phyloP scores from a whole-genome alignment of 2,329 filamentous ascomycete genomes.

The Emydomyces testavorans region DNA sequence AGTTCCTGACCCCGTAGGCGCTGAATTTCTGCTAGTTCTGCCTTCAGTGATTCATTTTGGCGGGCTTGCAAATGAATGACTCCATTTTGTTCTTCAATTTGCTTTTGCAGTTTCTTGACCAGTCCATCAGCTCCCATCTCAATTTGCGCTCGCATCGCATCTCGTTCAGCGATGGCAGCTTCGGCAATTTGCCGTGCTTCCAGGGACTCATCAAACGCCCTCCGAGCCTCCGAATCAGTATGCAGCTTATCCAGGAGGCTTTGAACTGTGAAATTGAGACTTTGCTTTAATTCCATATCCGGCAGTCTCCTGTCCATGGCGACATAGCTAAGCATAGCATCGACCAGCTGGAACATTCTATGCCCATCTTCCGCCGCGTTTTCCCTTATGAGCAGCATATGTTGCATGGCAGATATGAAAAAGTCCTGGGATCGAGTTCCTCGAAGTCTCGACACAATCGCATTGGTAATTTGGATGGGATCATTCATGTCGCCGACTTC shows the following conservation, averaged over 20 bases:
- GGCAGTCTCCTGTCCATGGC: conserved; percentile 93
- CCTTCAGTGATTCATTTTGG: conserved; percentile 77
- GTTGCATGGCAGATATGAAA: conserved; percentile 89
- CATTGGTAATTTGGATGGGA: conserved; percentile 84
- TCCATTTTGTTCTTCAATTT: conserved; percentile 81
- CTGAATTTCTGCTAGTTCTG: conserved; percentile 77
- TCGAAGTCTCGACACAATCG: conserved; percentile 72
- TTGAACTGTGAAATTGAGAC: conserved; percentile 93
- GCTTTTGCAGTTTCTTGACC: conserved; percentile 82
- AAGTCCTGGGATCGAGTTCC: conserved; percentile 86
- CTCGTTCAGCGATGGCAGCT: conserved; percentile 87
- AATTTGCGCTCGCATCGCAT: conserved; percentile 81
- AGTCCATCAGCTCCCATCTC: conserved; percentile 88
- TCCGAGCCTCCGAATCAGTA: conserved; percentile 87
- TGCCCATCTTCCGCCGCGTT: conserved; percentile 85
- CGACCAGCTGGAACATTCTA: conserved; percentile 93
- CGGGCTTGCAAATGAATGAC: conserved; percentile 82
- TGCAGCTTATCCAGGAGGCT: conserved; percentile 89
- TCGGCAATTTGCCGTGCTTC: conserved; percentile 89
- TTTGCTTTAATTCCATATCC: conserved; percentile 96
- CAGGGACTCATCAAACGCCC: conserved; percentile 80
- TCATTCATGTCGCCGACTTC: conserved; percentile 88
- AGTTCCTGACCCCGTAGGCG: conserved; percentile 77
- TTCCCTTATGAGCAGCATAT: conserved; percentile 82
- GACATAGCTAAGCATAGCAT: conserved; percentile 98